Percentiles rank a stretch among this genome's conserved stretches.
Conservation (phyloP, 129 eudicot genomes). For the Heracleum sosnowskyi region DNA sequence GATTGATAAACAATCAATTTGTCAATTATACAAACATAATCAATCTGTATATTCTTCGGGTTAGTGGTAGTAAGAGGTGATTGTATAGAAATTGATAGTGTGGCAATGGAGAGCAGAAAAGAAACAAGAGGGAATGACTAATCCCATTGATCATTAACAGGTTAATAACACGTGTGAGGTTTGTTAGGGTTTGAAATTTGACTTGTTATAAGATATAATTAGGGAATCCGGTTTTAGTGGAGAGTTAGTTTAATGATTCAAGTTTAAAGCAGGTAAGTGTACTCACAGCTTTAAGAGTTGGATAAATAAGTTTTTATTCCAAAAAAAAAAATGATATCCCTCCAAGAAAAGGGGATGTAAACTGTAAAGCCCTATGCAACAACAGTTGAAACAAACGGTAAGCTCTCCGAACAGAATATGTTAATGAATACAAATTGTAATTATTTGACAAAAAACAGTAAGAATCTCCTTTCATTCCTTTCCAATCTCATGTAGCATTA, state of each 20-base stretch:
- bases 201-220: background rate
- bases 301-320: too few species aligned
- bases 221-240: background rate
- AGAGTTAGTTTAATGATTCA: background rate
- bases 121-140: background rate
- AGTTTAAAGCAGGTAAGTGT: background rate
- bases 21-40: background rate
- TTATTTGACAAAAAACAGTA: too few species aligned
- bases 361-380: too few species aligned
- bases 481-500: too few species aligned
- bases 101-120: background rate
- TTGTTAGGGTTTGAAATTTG: slow-evolving; percentile 2
- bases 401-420: too few species aligned
- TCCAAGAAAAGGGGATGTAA: too few species aligned
- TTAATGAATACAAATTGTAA: too few species aligned
- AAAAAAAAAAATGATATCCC: too few species aligned
- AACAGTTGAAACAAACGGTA: too few species aligned
- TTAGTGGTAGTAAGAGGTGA: background rate
- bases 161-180: slow-evolving; percentile 12
- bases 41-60: background rate
- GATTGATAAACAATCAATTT: background rate
- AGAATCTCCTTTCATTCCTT: too few species aligned
- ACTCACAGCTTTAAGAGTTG: too few species aligned
- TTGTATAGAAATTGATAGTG: background rate
- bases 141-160: background rate